Base-by-base conservation (phyloP, 495 filamentous ascomycete genomes). In the Daldinia caldariorum region DNA sequence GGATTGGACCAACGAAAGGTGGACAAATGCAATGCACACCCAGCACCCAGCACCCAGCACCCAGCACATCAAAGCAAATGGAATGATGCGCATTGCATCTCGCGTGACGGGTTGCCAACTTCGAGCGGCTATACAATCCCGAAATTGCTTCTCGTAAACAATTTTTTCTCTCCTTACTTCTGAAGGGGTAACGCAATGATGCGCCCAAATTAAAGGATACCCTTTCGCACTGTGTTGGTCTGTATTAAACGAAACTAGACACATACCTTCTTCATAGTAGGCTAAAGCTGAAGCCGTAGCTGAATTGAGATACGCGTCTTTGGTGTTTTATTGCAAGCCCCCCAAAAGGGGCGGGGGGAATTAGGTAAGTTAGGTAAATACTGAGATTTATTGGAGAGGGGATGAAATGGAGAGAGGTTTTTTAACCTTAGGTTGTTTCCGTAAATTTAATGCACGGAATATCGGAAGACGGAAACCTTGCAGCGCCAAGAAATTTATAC, bases 11-110 rank as follows among this genome's bases (percentile, higher is more conserved):
- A 31, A 43, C 34, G 60, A 18, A 49, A 34, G 41, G 58, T 51
- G 53, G 58, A 50, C 63, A 63, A 63, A 71, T 71, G 63, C 62
- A 56, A 63, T 66, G 68, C 58, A 26, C 26, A 26, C 26, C 26
- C 3, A 26, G 26, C 1, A 57, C 62, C 68, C 63, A 71, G 63
- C 68, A 22, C 68, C 26, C 3, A 26, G 26, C 1, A 57, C 62
- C 68, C 63, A 71, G 63, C 68, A 22, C 68, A 71, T 61, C 58
- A 63, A 63, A 61, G 51, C 62, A 66, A 66, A 71, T 63, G 18
- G 68, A 53, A 63, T 62, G 58, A 54, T 59, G 63, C 58, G 29
- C 56, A 39, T 29, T 57, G 38, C 47, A 57, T 41, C 56, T 65
- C 57, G 57, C 61, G 55, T 56, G 53, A 45, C 62, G 53, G 53